Evolutionary conservation across 768 basidiomycete genomes (phyloP), one percentile per base, ranked within the genome.

Genomic region (Neoboletus brunneissimus): DNA sequence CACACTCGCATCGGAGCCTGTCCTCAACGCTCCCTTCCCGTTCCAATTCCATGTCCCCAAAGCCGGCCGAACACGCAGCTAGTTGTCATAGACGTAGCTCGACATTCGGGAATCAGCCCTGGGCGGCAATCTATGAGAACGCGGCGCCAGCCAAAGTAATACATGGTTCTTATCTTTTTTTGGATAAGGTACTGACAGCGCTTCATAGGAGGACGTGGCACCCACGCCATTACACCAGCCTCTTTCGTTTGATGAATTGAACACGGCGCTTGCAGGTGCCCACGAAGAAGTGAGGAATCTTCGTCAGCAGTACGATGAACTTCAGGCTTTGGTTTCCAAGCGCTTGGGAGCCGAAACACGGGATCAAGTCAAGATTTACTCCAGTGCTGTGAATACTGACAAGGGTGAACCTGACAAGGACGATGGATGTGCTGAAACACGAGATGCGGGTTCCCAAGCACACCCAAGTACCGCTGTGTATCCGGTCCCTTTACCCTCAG

Each of bases 241-340:
- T 0, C 58, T 73, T 44, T 67, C 63, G 5, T 60, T 73, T 11
- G 61, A 67, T 12, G 56, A 71, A 6, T 11, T 71, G 54, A 67
- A 69, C 13, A 34, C 51, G 15, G 70, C 65, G 1, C 62, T 71
- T 29, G 56, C 54, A 13, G 53, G 40, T 44, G 67, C 67, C 1
- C 62, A 60, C 1, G 60, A 62, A 18, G 71, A 71, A 50, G 66
- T 73, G 13, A 43, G 37, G 29, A 41, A 61, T 9, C 69, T 71
- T 23, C 69, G 65, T 15, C 59, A 48, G 27, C 56, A 57, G 53
- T 71, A 71, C 45, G 69, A 69, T 10, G 52, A 56, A n/a, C 67
- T 71, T 4, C 59, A 53, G 7, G 40, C 43, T 2, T 31, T 63
- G 25, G 59, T 73, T 6, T 37, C 58, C 12, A 57, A 62, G 56